phyloP scores from a whole-genome alignment of 352 stramenopile species.

The Phytophthora idaei region DNA sequence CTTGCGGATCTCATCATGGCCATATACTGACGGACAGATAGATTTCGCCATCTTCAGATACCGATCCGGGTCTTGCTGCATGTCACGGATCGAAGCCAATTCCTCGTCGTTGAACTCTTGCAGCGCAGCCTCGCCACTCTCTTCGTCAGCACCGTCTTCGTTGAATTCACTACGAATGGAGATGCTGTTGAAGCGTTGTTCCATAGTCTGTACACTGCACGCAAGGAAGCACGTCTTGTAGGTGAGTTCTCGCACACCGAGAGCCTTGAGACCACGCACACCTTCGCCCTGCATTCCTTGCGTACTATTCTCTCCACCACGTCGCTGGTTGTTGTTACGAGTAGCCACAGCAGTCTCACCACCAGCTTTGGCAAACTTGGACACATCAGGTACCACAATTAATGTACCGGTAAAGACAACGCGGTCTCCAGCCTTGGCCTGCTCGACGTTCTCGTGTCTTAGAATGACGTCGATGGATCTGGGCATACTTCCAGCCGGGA shows the following conservation, averaged over 20 bases:
- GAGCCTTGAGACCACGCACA: slow-evolving; percentile 93
- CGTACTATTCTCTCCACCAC: slow-evolving; percentile 70
- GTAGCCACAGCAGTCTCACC: slow-evolving; percentile 74
- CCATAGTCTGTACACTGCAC: slow-evolving; percentile 93
- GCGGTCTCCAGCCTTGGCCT: slow-evolving; percentile 95
- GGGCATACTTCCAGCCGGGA: slow-evolving; percentile 98
- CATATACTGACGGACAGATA: slow-evolving; percentile 97
- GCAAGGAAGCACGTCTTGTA: slow-evolving; percentile 98
- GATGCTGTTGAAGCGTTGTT: slow-evolving; percentile 88
- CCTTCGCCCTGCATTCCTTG: slow-evolving; percentile 89
- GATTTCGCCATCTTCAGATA: slow-evolving; percentile 95
- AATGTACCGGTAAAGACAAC: slow-evolving; percentile 95
- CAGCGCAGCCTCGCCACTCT: slow-evolving; percentile 30
- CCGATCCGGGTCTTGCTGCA: slow-evolving; percentile 89
- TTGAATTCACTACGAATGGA: slow-evolving; percentile 81
- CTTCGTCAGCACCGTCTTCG: slow-evolving; percentile 52
- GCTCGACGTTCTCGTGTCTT: slow-evolving; percentile 97
- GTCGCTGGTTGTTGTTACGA: slow-evolving; percentile 36
- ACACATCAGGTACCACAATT: slow-evolving; percentile 96
- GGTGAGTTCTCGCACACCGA: slow-evolving; percentile 97
- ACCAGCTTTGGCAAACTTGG: slow-evolving; percentile 83
- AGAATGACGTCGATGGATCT: slow-evolving; percentile 97
- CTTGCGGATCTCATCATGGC: slow-evolving; percentile 94
- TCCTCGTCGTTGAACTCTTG: slow-evolving; percentile 94
- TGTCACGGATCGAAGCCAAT: slow-evolving; percentile 91